A percentile compares a stretch with the other conserved stretches of the same genome.
phyloP scores from a whole-genome alignment of 1,139 yeast species.

The Pneumocystis wakefieldiae region DNA sequence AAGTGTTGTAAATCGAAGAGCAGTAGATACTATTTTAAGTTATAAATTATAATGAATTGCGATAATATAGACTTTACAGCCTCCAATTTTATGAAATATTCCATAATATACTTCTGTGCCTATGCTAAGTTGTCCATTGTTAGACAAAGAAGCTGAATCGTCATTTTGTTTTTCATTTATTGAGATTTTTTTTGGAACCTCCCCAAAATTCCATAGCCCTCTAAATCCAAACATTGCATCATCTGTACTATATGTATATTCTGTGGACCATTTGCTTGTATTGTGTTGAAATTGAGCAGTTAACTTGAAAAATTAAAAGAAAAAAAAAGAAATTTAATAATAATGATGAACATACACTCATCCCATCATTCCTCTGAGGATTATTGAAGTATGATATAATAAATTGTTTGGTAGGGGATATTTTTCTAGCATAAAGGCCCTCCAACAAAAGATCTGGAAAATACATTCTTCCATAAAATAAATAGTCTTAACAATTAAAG shows the following conservation, averaged over 20 bases:
- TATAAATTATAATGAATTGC: conserved; percentile 13
- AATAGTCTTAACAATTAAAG: conserved; percentile 24
- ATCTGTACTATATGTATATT: conserved; percentile 71
- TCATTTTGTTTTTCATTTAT: background rate
- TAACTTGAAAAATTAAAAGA: conserved; percentile 22
- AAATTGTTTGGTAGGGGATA: conserved; percentile 47
- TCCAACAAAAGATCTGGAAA: conserved; percentile 80
- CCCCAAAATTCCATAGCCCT: conserved; percentile 54
- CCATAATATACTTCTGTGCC: conserved; percentile 92
- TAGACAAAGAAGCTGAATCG: background rate
- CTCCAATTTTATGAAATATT: conserved; percentile 67
- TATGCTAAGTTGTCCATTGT: conserved; percentile 35
- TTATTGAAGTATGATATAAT: conserved; percentile 63
- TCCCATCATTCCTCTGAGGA: conserved; percentile 42
- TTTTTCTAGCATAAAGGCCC: conserved; percentile 65
- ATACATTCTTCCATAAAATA: conserved; percentile 71
- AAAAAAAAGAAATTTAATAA: conserved; percentile 12
- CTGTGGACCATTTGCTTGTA: conserved; percentile 51
- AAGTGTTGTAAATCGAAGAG: conserved; percentile 70
- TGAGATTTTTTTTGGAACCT: conserved; percentile 4
- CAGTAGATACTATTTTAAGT: conserved; percentile 40
- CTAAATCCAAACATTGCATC: conserved; percentile 79
- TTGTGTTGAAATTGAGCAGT: conserved; percentile 63
- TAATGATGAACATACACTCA: conserved; percentile 23
- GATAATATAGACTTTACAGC: conserved; percentile 21